Percentiles rank a stretch among this genome's conserved stretches.
Evolutionary conservation across 2,329 filamentous ascomycete species (phyloP).

Genomic region (Botrytis cinerea): DNA sequence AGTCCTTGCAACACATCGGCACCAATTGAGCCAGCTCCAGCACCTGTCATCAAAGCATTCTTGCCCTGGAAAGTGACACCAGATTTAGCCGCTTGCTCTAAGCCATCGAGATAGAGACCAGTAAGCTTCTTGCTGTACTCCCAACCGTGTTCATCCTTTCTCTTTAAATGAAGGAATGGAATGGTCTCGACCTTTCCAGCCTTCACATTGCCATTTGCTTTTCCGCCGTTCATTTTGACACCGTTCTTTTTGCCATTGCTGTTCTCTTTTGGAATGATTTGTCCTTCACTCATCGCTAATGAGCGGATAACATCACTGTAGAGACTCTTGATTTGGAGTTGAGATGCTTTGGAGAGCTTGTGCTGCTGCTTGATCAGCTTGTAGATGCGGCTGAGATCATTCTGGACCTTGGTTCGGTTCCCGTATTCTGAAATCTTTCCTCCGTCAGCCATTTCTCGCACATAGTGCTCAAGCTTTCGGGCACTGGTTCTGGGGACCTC

Average conservation of each 20-base stretch:
- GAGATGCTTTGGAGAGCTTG: slow-evolving; percentile 93
- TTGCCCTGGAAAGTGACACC: slow-evolving; percentile 94
- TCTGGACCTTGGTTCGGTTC: slow-evolving; percentile 97
- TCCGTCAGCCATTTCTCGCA: slow-evolving; percentile 96
- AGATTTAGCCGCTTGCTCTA: slow-evolving; percentile 83
- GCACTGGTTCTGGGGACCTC: slow-evolving; percentile 85
- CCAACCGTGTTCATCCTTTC: slow-evolving; percentile 91
- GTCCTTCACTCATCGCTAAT: slow-evolving; percentile 95
- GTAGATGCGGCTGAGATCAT: slow-evolving; percentile 91
- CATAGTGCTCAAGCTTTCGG: slow-evolving; percentile 97
- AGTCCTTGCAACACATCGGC: slow-evolving; percentile 95
- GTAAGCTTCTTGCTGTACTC: slow-evolving; percentile 99
- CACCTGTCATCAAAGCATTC: slow-evolving; percentile 97
- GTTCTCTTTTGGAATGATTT: slow-evolving; percentile 90
- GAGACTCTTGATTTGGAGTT: slow-evolving; percentile 92
- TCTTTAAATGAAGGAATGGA: slow-evolving; percentile 95
- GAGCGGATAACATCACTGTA: slow-evolving; percentile 95
- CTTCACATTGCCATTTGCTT: slow-evolving; percentile 60
- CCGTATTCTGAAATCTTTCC: slow-evolving; percentile 99
- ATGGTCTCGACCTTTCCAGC: slow-evolving; percentile 93
- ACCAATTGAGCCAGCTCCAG: slow-evolving; percentile 95
- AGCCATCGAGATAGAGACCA: slow-evolving; percentile 84
- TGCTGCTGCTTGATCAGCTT: slow-evolving; percentile 98
- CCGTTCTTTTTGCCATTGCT: slow-evolving; percentile 56
- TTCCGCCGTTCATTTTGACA: slow-evolving; percentile 36